Conservation (phyloP, 1,284 basidiomycete species). For the Fomes fomentarius region DNA sequence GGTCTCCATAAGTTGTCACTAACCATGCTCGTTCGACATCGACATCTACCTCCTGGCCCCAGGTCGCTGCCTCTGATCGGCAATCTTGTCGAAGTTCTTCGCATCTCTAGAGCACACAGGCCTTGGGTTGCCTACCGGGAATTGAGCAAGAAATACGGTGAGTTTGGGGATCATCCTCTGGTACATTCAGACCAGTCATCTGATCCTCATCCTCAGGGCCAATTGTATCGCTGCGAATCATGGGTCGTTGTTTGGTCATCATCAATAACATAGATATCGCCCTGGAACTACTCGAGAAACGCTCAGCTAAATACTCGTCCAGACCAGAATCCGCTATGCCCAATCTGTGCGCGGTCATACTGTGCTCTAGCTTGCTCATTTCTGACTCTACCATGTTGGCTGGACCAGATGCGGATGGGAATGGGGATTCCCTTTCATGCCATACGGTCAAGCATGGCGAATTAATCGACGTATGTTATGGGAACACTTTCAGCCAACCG, state of each 20-base stretch:
- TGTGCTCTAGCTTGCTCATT: too few species aligned
- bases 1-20: background rate
- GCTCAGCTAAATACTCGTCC: slow-evolving; percentile 3
- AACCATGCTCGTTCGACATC: background rate
- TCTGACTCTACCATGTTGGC: too few species aligned
- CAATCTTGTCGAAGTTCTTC: background rate
- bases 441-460: slow-evolving; percentile 1
- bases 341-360: background rate
- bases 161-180: background rate
- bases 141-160: background rate
- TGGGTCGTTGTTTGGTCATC: background rate
- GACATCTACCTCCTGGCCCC: background rate
- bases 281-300: slow-evolving; percentile 2
- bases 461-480: background rate
- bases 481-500: background rate
- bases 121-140: slow-evolving; percentile 1
- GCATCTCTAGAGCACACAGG: background rate
- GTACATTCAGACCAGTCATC: background rate
- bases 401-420: too few species aligned
- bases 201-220: background rate
- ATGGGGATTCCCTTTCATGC: background rate
- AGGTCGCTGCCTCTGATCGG: background rate
- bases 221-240: background rate
- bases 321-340: background rate
- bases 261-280: slow-evolving; percentile 1